These are phyloP conservation scores for Xylaria sp. DNA, from an alignment of 2,329 filamentous ascomycete species.

Conservation along the genomic window DNA sequence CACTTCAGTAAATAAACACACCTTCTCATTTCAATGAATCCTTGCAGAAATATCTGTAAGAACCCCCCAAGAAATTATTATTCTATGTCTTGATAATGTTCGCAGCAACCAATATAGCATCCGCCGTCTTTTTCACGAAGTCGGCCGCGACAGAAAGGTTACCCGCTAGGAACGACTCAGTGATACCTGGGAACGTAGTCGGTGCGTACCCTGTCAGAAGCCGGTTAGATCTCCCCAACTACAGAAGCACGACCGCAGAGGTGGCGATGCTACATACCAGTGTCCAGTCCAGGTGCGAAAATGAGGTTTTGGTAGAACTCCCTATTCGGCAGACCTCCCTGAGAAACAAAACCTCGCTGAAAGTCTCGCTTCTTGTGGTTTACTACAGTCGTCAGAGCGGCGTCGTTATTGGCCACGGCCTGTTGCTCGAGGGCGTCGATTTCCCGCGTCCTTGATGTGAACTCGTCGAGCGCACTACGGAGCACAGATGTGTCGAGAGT, in stretches of 20 bases:
- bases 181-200: conserved; percentile 49
- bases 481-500: conserved; percentile 53
- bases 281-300: conserved; percentile 60
- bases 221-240: neutral
- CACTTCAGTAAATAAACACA: no score
- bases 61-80: neutral
- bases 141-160: conserved; percentile 45
- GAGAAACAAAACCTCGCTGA: conserved; percentile 59
- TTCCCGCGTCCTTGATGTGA: conserved; percentile 49
- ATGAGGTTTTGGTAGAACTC: conserved; percentile 60
- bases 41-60: neutral
- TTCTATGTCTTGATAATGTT: conserved; percentile 43
- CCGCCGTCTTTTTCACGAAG: conserved; percentile 45
- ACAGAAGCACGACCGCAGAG: neutral
- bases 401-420: conserved; percentile 46
- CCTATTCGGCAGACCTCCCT: conserved; percentile 58
- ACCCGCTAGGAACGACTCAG: conserved; percentile 43
- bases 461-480: conserved; percentile 52
- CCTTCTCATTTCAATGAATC: no score
- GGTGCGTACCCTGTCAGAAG: conserved; percentile 44
- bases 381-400: conserved; percentile 50
- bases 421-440: conserved; percentile 49
- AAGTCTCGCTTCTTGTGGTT: conserved; percentile 61
- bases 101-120: conserved; percentile 44
- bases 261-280: conserved; percentile 48